Evolutionary conservation across 768 basidiomycete genomes (phyloP).

Genomic region (Xanthoconium stramineum): DNA sequence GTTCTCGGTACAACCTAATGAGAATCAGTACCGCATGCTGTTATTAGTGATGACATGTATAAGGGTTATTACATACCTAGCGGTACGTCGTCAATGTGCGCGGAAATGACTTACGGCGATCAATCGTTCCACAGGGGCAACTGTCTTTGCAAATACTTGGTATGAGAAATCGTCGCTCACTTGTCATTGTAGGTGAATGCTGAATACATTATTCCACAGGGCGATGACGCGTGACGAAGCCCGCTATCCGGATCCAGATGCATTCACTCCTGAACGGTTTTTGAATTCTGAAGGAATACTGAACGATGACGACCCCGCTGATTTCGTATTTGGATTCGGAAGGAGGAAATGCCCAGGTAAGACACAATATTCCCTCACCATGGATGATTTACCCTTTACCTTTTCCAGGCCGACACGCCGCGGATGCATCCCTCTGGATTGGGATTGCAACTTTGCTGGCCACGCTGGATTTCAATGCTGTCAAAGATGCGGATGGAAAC

Average conservation of each 20-base stretch:
- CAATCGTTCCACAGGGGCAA: not conserved
- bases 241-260: not conserved
- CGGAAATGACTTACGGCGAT: not conserved
- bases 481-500: too few relatives aligned
- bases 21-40: not conserved
- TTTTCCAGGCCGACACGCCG: not conserved
- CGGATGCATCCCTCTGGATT: not conserved
- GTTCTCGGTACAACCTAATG: not conserved
- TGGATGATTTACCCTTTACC: not conserved
- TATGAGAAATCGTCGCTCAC: not conserved
- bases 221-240: too few relatives aligned
- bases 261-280: not conserved
- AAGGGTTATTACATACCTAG: too few relatives aligned
- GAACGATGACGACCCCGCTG: conserved; percentile 18
- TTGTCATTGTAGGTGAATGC: not conserved
- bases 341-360: conserved; percentile 14
- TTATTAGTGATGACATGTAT: not conserved
- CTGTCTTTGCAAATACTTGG: not conserved
- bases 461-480: too few relatives aligned
- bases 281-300: not conserved
- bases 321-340: too few relatives aligned
- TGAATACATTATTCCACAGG: too few relatives aligned
- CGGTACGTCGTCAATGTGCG: not conserved
- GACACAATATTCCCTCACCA: not conserved
- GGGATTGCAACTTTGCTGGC: too few relatives aligned